Evolutionary conservation across 352 stramenopile species (phyloP).

Genomic region (Globisporangium nunn): DNA sequence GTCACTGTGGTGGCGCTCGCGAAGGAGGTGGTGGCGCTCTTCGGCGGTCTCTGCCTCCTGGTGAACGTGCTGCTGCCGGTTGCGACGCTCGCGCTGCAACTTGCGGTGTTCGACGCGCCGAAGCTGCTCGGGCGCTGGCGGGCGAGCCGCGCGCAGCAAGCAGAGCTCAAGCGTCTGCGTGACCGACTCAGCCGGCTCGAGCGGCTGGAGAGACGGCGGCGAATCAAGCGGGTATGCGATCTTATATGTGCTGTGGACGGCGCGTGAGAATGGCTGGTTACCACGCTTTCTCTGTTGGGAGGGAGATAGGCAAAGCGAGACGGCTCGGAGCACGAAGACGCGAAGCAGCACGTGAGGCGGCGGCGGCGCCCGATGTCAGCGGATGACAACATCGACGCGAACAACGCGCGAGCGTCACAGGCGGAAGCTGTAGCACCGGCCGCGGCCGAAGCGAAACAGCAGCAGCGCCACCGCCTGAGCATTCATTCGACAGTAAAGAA

Average conservation of each 20-base stretch:
- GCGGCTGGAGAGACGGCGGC: conserved; percentile 4
- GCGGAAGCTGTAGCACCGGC: neutral
- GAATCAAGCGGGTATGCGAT: neutral
- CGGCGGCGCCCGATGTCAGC: neutral
- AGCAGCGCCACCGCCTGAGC: conserved; percentile 23
- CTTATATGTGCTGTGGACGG: neutral
- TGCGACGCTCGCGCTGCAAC: conserved; percentile 21
- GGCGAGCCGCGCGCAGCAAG: conserved; percentile 29
- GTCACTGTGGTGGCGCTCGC: conserved; percentile 9
- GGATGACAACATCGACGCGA: neutral
- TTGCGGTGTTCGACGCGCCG: conserved; percentile 22
- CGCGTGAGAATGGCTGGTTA: too few species aligned
- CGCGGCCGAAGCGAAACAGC: neutral
- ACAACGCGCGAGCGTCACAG: neutral
- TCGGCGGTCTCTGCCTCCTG: conserved; percentile 37
- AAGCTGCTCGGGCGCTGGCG: conserved; percentile 32
- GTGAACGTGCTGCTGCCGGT: conserved; percentile 32
- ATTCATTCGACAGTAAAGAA: conserved; percentile 35
- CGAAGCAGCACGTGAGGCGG: neutral
- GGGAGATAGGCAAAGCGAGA: neutral
- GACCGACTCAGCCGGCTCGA: conserved; percentile 30
- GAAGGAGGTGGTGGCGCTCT: conserved; percentile 33
- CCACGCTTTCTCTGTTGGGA: too few species aligned
- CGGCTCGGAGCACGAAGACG: neutral
- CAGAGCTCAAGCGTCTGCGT: conserved; percentile 28